phyloP scores from a whole-genome alignment of 2,329 filamentous ascomycete genomes.

The Epichloe uncinata region DNA sequence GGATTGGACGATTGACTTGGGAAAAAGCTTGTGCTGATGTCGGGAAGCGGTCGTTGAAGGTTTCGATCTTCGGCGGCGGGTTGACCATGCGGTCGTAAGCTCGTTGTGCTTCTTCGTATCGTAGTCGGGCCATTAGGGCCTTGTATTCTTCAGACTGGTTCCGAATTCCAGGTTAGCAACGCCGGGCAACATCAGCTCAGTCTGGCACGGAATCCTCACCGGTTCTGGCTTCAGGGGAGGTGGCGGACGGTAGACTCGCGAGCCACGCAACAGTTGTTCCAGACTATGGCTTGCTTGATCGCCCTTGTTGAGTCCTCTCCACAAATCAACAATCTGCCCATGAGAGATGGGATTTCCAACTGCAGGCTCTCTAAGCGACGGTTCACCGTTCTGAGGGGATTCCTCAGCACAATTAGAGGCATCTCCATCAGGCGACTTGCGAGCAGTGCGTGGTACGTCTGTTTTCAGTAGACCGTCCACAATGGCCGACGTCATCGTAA shows the following conservation, averaged over 20 bases:
- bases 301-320: conserved; percentile 30
- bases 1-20: conserved; percentile 35
- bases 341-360: conserved; percentile 61
- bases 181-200: neutral
- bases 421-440: neutral
- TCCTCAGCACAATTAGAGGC: conserved; percentile 10
- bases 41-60: conserved; percentile 47
- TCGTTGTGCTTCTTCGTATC: conserved; percentile 67
- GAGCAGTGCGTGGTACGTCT: conserved; percentile 4
- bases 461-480: conserved; percentile 43
- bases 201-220: conserved; percentile 31
- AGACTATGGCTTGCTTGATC: conserved; percentile 33
- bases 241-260: conserved; percentile 64
- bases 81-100: conserved; percentile 72
- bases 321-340: conserved; percentile 50
- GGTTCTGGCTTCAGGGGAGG: conserved; percentile 65
- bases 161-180: conserved; percentile 6
- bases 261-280: conserved; percentile 57
- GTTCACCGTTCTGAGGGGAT: conserved; percentile 23
- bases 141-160: conserved; percentile 66
- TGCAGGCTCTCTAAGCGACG: conserved; percentile 33
- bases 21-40: conserved; percentile 41
- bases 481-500: conserved; percentile 61
- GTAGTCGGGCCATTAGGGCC: conserved; percentile 73
- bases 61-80: conserved; percentile 39